These are phyloP conservation scores for Amorphotheca resinae DNA, from an alignment of 495 filamentous ascomycete genomes.

Conservation along the genomic window DNA sequence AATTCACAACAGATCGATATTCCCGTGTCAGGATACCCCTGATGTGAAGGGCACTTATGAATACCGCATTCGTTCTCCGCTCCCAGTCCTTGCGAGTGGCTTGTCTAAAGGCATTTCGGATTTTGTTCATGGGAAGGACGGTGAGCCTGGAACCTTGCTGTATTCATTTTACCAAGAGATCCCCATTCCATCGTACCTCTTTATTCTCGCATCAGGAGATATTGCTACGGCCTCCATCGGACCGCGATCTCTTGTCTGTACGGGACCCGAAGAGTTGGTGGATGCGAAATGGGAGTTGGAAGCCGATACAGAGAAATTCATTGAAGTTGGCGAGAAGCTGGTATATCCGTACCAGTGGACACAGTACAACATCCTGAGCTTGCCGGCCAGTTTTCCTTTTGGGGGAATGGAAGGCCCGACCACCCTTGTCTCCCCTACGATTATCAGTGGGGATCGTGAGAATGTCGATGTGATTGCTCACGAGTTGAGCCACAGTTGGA, in stretches of 20 bases:
- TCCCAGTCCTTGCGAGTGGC: slow-evolving; percentile 82
- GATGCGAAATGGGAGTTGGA: slow-evolving; percentile 85
- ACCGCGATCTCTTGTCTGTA: slow-evolving; percentile 69
- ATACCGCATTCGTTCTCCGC: slow-evolving; percentile 75
- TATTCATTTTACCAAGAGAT: slow-evolving; percentile 82
- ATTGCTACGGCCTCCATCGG: slow-evolving; percentile 75
- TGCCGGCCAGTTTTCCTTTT: slow-evolving; percentile 86
- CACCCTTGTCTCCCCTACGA: slow-evolving; percentile 86
- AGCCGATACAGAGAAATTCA: slow-evolving; percentile 77
- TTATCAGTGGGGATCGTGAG: slow-evolving; percentile 81
- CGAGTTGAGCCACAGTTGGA: slow-evolving; percentile 85
- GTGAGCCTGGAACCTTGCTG: slow-evolving; percentile 38
- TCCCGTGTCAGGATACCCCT: slow-evolving; percentile 94
- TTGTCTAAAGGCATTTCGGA: slow-evolving; percentile 33
- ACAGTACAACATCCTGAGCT: slow-evolving; percentile 83
- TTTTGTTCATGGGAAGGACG: slow-evolving; percentile 32
- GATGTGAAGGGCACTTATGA: slow-evolving; percentile 85
- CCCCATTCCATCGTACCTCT: slow-evolving; percentile 88
- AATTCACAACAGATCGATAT: slow-evolving; percentile 83
- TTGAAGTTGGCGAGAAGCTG: slow-evolving; percentile 77
- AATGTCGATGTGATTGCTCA: slow-evolving; percentile 97
- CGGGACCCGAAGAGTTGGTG: slow-evolving; percentile 73
- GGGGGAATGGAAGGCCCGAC: slow-evolving; percentile 89
- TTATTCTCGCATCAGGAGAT: slow-evolving; percentile 84
- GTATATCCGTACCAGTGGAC: slow-evolving; percentile 87